These are phyloP conservation scores for barrel medic (Medicago truncatula) DNA, from an alignment of 306 rosid species.

Conservation along the genomic window MtrunA17r5.0-ANR NC_053047.1:6235501-6236000, in stretches of 20 bases:
- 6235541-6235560: slow-evolving; percentile 50
- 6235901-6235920: not conserved
- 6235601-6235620: not conserved
- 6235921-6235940: slow-evolving; percentile 52
- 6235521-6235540: slow-evolving; percentile 59
- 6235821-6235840: too few relatives aligned
- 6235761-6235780: too few relatives aligned
- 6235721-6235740: too few relatives aligned
- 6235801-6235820: too few relatives aligned
- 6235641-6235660: too few relatives aligned
- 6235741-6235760: too few relatives aligned
- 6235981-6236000: too few relatives aligned
- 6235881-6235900: not conserved
- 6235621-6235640: not conserved
- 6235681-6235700: too few relatives aligned
- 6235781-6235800: too few relatives aligned
- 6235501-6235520: slow-evolving; percentile 49
- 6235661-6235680: too few relatives aligned
- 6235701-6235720: too few relatives aligned
- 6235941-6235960: slow-evolving; percentile 63
- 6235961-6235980: slow-evolving; percentile 68
- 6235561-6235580: slow-evolving; percentile 55
- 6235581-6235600: slow-evolving; percentile 42
- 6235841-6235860: not conserved
- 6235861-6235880: not conserved